Conservation (phyloP, 1,139 yeast genomes). For the Suhomyces wounanorum region DNA sequence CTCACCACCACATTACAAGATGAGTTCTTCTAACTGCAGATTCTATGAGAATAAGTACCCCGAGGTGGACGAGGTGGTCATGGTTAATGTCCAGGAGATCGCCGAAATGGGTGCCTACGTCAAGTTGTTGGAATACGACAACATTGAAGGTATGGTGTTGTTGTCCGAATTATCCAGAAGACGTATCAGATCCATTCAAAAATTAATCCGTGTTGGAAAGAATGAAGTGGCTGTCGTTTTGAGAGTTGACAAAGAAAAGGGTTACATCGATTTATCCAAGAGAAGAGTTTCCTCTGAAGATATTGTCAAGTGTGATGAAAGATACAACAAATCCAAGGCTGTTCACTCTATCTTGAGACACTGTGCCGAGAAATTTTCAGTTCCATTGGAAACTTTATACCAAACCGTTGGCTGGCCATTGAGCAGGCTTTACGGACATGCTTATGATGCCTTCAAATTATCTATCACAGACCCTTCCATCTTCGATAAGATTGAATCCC, state of each 20-base stretch:
- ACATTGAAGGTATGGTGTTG: conserved; percentile 97
- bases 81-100: conserved; percentile 97
- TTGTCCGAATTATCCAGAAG: conserved; percentile 96
- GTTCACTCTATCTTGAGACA: conserved; percentile 97
- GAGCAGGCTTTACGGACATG: conserved; percentile 93
- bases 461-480: conserved; percentile 92
- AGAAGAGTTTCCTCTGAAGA: conserved; percentile 99
- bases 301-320: conserved; percentile 95
- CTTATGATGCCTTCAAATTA: conserved; percentile 94
- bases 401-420: conserved; percentile 96
- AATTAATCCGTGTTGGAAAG: conserved; percentile 95
- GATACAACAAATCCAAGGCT: conserved; percentile 94
- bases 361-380: conserved; percentile 94
- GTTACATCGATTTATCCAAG: conserved; percentile 94
- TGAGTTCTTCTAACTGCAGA: conserved; percentile 92
- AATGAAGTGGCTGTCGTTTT: conserved; percentile 98
- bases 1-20: conserved; percentile 22
- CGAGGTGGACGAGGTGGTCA: conserved; percentile 97
- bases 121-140: conserved; percentile 92
- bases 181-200: conserved; percentile 97
- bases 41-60: conserved; percentile 98
- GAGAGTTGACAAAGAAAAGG: conserved; percentile 98
- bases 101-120: conserved; percentile 99
- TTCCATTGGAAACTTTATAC: conserved; percentile 83
- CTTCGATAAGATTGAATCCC: conserved; percentile 77